A percentile compares a stretch with the other conserved stretches of the same genome.
Conservation (phyloP, 768 basidiomycete species). For the Pleurotus cornucopiae region DNA sequence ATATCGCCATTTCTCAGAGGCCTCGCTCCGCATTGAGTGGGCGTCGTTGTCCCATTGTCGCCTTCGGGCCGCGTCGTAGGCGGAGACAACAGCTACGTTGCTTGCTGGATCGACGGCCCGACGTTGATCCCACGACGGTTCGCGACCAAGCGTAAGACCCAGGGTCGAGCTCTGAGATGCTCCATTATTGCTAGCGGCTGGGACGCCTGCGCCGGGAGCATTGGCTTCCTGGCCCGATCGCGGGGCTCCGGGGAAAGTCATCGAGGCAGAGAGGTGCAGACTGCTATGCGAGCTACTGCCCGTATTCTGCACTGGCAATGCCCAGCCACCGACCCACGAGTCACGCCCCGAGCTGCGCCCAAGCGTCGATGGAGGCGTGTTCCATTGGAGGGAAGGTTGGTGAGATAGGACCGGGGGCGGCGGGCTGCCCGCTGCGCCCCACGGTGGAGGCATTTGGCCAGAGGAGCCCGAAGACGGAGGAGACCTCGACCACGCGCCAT, state of each 20-base stretch:
- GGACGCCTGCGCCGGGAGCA: background rate
- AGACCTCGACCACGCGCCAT: background rate
- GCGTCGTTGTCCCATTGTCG: background rate
- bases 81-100: background rate
- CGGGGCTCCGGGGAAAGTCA: background rate
- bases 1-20: background rate
- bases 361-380: background rate
- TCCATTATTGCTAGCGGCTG: too few relatives aligned
- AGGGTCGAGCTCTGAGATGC: background rate
- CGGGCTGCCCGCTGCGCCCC: background rate
- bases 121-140: background rate
- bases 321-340: conserved; percentile 4
- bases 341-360: background rate
- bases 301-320: background rate
- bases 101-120: background rate
- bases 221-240: background rate
- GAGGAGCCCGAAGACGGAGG: background rate
- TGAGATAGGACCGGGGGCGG: background rate
- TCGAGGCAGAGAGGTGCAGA: too few relatives aligned
- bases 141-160: background rate
- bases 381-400: background rate
- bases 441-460: background rate
- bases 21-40: background rate
- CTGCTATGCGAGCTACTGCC: background rate
- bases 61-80: background rate